These are phyloP conservation scores for Rhizoctonia solani DNA, from an alignment of 1,284 basidiomycete species.

Conservation along the genomic window DNA sequence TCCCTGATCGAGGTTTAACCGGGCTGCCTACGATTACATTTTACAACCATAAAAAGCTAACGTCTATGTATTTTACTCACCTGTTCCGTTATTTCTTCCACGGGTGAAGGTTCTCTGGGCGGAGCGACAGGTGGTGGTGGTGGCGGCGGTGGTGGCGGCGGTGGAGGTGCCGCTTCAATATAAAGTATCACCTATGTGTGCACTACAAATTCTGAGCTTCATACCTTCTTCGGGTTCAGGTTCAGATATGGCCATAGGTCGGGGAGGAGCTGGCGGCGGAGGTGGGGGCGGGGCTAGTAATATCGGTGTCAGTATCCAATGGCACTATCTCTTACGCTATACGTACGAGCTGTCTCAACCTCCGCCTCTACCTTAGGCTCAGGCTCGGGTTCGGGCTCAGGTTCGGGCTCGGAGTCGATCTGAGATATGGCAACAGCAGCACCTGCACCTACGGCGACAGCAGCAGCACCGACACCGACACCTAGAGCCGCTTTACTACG, in stretches of 20 bases:
- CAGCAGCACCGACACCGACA: conserved; percentile 48
- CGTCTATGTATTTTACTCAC: conserved; percentile 38
- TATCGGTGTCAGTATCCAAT: conserved; percentile 8
- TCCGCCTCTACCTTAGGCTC: conserved; percentile 45
- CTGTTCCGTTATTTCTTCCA: conserved; percentile 45
- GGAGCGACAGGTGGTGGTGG: not conserved
- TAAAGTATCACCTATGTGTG: not conserved
- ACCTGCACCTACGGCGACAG: conserved; percentile 41
- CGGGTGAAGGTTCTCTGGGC: conserved; percentile 40
- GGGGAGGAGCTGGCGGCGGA: conserved; percentile 42
- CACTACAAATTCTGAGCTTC: not conserved
- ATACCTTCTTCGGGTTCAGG: conserved; percentile 46
- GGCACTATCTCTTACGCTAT: not conserved
- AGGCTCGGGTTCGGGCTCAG: conserved; percentile 46
- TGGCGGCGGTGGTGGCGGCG: conserved; percentile 13
- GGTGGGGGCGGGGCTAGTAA: conserved; percentile 44
- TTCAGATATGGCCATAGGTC: conserved; percentile 42
- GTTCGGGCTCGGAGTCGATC: conserved; percentile 47
- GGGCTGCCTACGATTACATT: conserved; percentile 1
- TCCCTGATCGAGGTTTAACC: conserved; percentile 51
- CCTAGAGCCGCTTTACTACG: conserved; percentile 61
- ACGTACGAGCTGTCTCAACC: conserved; percentile 40
- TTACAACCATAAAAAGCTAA: conserved; percentile 32
- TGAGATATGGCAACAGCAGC: conserved; percentile 24
- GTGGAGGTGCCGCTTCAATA: conserved; percentile 39